Conservation (phyloP, 73 alveolate species). For the Blepharisma japonicum region DNA sequence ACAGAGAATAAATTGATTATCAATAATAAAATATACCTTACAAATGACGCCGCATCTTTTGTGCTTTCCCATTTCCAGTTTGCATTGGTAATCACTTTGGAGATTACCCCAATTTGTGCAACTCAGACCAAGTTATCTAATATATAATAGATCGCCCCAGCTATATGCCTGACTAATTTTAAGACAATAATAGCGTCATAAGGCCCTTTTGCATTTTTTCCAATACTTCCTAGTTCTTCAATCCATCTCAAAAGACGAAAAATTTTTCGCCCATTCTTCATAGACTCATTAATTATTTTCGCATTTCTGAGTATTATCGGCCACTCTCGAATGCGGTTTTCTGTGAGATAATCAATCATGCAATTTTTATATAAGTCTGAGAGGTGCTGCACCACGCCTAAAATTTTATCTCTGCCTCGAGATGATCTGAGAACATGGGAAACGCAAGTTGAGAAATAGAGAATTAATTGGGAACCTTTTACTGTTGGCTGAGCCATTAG, state of each 20-base stretch:
- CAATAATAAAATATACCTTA: neutral
- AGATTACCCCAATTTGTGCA: neutral
- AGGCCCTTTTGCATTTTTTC: neutral
- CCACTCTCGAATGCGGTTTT: conserved; percentile 1
- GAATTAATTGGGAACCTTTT: conserved; percentile 15
- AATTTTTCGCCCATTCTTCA: conserved; percentile 15
- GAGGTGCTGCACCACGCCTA: neutral
- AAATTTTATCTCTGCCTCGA: conserved; percentile 24
- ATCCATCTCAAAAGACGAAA: conserved; percentile 17
- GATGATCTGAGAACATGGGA: conserved; percentile 1
- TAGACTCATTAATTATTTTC: neutral
- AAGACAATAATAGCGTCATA: neutral
- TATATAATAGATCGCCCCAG: conserved; percentile 2
- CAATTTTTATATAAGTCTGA: conserved; percentile 13
- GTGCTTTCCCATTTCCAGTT: neutral
- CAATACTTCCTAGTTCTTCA: conserved; percentile 12
- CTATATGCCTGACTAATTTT: conserved; percentile 9
- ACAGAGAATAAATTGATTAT: neutral
- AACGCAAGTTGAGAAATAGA: conserved; percentile 12
- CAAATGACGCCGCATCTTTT: conserved; percentile 1
- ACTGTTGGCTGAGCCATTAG: neutral
- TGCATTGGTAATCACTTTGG: neutral
- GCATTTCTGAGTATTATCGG: conserved; percentile 10
- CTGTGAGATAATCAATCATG: conserved; percentile 19
- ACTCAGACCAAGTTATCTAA: conserved; percentile 1